These are phyloP conservation scores for Kodamaea laetipori DNA, from an alignment of 805 yeast genomes.

Conservation along the genomic window DNA sequence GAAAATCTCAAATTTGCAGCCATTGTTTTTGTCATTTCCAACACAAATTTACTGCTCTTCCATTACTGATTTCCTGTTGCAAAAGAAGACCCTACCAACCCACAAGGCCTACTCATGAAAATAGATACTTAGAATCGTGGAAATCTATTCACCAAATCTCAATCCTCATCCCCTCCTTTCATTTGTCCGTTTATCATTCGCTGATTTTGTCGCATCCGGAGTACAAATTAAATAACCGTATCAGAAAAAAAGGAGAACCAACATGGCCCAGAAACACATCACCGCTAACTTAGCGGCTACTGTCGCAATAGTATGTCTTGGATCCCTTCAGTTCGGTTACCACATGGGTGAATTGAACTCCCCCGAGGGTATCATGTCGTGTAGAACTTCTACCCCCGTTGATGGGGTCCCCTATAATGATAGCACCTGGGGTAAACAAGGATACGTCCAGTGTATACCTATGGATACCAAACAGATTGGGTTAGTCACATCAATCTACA, in stretches of 20 bases:
- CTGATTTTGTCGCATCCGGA: too few species aligned
- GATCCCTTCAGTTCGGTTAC: conserved; percentile 88
- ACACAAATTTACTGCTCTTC: too few species aligned
- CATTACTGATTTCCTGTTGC: too few species aligned
- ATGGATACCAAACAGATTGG: conserved; percentile 64
- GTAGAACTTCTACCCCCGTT: conserved; percentile 42
- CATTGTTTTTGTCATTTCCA: too few species aligned
- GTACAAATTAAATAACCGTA: not conserved
- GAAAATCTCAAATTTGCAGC: too few species aligned
- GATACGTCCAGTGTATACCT: conserved; percentile 54
- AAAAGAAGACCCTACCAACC: too few species aligned
- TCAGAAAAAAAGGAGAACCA: not conserved
- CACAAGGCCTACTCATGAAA: too few species aligned
- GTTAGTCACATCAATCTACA: conserved; percentile 71
- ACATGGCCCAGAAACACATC: conserved; percentile 4
- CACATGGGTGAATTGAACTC: conserved; percentile 95
- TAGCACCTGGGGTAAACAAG: conserved; percentile 44
- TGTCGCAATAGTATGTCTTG: conserved; percentile 65
- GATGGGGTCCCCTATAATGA: conserved; percentile 29
- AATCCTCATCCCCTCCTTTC: too few species aligned
- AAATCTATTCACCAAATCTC: too few species aligned
- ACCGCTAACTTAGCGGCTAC: conserved; percentile 39
- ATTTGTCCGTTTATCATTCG: too few species aligned
- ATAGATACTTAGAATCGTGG: too few species aligned
- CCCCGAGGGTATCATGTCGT: conserved; percentile 71